Evolutionary conservation across 2,329 filamentous ascomycete genomes (phyloP).

Genomic region (Dothistroma septosporum): DNA sequence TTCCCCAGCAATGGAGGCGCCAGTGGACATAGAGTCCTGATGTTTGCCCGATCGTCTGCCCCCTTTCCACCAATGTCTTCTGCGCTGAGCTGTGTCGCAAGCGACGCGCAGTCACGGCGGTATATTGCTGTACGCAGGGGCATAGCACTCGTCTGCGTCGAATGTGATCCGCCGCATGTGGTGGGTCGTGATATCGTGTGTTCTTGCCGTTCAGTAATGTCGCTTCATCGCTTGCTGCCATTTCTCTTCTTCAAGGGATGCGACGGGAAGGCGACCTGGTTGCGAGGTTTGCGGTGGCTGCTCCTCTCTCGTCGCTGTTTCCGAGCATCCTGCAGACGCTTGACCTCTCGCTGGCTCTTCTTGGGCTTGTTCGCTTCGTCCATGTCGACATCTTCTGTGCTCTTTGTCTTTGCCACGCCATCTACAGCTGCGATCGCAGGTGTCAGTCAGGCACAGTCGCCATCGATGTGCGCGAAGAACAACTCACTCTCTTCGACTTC

Average conservation of each 20-base stretch:
- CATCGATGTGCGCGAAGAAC: neutral
- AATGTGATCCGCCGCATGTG: neutral
- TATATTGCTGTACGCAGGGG: neutral
- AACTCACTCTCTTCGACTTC: conserved; percentile 41
- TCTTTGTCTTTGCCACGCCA: neutral
- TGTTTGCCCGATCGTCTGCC: too few species aligned
- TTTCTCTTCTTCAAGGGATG: conserved; percentile 21
- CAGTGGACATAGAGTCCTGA: too few species aligned
- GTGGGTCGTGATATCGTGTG: neutral
- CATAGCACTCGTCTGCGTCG: neutral
- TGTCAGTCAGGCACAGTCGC: neutral
- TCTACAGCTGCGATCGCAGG: conserved; percentile 10
- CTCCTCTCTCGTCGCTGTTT: conserved; percentile 29
- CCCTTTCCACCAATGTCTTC: too few species aligned
- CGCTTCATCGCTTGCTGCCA: conserved; percentile 25
- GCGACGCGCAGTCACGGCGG: too few species aligned
- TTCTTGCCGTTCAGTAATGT: neutral
- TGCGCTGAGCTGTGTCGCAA: too few species aligned
- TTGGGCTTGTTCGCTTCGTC: conserved; percentile 34
- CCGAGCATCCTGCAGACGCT: conserved; percentile 29
- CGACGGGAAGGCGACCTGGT: conserved; percentile 38
- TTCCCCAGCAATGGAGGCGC: too few species aligned
- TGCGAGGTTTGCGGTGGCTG: conserved; percentile 36
- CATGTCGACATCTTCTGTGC: conserved; percentile 32
- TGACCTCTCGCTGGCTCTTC: conserved; percentile 23